Base-by-base conservation (phyloP, 495 filamentous ascomycete genomes). In the Hyaloscypha finlandica region DNA sequence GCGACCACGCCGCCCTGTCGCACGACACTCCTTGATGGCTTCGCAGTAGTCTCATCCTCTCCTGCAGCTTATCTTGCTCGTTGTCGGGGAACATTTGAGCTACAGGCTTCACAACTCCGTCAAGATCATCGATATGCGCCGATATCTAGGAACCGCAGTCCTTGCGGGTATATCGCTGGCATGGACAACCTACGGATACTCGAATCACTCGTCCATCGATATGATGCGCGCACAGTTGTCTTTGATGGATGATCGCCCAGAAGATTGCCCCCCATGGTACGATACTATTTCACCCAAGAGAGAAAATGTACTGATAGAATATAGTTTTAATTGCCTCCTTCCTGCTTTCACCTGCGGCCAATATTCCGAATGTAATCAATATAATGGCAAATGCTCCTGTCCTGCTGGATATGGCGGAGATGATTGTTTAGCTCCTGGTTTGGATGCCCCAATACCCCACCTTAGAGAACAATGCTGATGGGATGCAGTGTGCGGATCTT, bases 291-390 rank as follows among this genome's bases (percentile, higher is more conserved):
- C 55, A 61, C 12, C 51, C 25, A 35, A n/a, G 22, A 8, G 6
- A 22, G 8, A 29, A 37, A 25, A 42, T 22, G 12, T 56, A 58
- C 64, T 71, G 31, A 69, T 51, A 79, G 64, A 72, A 55, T 51
- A n/a, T 66, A 89, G 95, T 79, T 99, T 99, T 84, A 97, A 99
- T 89, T 99, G 95, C 79, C 90, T 97, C 62, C 86, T 98, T 22
- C 93, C 95, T 30, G 89, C 89, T 65, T 96, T 97, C 76, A 87
- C 87, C 64, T 99, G 95, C 74, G 86, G 88, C 65, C 96, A 99
- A 78, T 98, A 88, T 76, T 88, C 92, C 11, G 77, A 85, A 6
- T 99, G 95, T 77, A 94, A 90, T 77, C 85, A 87, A 69, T 92
- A 88, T 75, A 94, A 89, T 71, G 95, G 95, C 29, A 92, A 93